A percentile compares a stretch with the other conserved stretches of the same genome.
phyloP scores from a whole-genome alignment of 257 asterid species.

The Capsicum rhomboideum region DNA sequence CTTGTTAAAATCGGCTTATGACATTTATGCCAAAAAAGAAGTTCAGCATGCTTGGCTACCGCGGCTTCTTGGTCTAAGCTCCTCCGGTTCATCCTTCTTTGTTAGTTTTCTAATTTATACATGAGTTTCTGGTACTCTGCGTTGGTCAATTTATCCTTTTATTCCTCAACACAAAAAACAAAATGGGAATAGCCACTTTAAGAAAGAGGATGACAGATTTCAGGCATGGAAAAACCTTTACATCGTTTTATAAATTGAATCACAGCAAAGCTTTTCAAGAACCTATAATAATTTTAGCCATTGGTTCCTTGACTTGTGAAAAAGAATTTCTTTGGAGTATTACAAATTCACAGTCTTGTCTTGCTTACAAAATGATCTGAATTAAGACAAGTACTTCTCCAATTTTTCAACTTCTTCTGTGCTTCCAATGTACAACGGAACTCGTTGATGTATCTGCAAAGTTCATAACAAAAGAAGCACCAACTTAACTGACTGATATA shows the following conservation, averaged over 20 bases:
- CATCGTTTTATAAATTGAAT: background rate
- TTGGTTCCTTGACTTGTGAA: background rate
- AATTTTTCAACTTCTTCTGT: conserved; percentile 80
- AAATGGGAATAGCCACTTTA: background rate
- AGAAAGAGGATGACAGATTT: background rate
- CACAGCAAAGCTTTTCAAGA: background rate
- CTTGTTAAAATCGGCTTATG: background rate
- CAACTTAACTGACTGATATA: background rate
- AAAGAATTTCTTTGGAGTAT: background rate
- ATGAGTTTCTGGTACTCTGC: background rate
- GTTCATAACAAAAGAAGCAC: background rate
- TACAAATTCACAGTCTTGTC: background rate
- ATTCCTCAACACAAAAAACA: background rate
- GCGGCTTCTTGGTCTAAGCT: background rate
- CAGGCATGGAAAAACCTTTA: background rate
- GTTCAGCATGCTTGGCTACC: background rate
- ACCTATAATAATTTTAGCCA: background rate
- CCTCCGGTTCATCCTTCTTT: background rate
- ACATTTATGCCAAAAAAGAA: background rate
- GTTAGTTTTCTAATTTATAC: background rate
- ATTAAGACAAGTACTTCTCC: conserved; percentile 72
- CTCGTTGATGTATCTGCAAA: conserved; percentile 73
- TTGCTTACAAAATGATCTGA: background rate
- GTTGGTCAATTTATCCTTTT: background rate
- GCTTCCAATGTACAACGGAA: conserved; percentile 87